These are phyloP conservation scores for Podaxis rugospora DNA, from an alignment of 768 basidiomycete genomes.

Conservation along the genomic window DNA sequence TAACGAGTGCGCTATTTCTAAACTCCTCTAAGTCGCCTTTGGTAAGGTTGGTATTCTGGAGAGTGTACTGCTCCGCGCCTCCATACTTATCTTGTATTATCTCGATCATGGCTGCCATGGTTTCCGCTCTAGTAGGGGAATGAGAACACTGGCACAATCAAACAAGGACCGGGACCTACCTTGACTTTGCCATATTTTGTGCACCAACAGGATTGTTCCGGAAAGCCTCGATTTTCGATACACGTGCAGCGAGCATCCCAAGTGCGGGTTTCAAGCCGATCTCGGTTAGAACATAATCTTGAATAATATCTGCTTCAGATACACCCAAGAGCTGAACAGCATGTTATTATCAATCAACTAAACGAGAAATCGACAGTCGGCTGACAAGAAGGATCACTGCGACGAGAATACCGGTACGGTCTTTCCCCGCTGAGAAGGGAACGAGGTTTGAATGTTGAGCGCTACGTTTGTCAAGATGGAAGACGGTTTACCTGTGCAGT, in stretches of 20 bases:
- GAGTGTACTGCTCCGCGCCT: conserved; percentile 31
- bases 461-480: neutral
- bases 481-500: conserved; percentile 35
- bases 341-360: neutral
- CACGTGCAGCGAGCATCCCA: conserved; percentile 25
- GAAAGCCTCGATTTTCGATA: conserved; percentile 24
- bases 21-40: neutral
- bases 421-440: conserved; percentile 33
- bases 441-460: neutral
- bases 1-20: neutral
- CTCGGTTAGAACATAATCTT: conserved; percentile 36
- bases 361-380: neutral
- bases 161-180: conserved; percentile 15
- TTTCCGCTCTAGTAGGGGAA: conserved; percentile 25
- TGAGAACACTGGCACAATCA: neutral
- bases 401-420: conserved; percentile 36
- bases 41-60: conserved; percentile 22
- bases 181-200: conserved; percentile 29
- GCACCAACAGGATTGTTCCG: conserved; percentile 31
- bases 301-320: conserved; percentile 31
- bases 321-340: conserved; percentile 33
- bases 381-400: conserved; percentile 30
- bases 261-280: conserved; percentile 31
- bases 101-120: conserved; percentile 27
- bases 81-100: conserved; percentile 32